A percentile compares a stretch with the other conserved stretches of the same genome.
phyloP scores from a whole-genome alignment of 2,329 filamentous ascomycete genomes.

The Colletotrichum caudatum region DNA sequence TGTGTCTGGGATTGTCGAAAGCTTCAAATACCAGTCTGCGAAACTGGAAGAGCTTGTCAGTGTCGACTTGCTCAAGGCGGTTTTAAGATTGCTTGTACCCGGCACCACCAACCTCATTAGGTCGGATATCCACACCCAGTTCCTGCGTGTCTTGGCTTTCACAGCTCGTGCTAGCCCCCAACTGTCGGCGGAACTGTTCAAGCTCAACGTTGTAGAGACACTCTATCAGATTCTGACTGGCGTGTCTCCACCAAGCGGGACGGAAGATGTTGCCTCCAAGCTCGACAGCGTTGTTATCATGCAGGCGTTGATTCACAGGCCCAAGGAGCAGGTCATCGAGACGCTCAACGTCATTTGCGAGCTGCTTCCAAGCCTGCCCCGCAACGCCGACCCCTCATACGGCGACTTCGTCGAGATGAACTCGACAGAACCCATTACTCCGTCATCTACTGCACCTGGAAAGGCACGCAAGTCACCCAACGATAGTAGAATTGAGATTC shows the following conservation, averaged over 20 bases:
- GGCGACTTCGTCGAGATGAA: constrained; percentile 60
- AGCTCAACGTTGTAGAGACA: constrained; percentile 97
- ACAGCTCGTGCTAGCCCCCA: constrained; percentile 89
- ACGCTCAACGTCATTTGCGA: constrained; percentile 98
- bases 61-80: constrained; percentile 84
- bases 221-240: constrained; percentile 97
- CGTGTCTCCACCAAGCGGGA: constrained; percentile 87
- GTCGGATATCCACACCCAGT: constrained; percentile 94
- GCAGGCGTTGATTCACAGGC: constrained; percentile 96
- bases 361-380: constrained; percentile 81
- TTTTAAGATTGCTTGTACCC: constrained; percentile 88
- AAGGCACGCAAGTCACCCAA: constrained; percentile 69
- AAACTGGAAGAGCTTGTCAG: constrained; percentile 95
- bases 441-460: constrained; percentile 55
- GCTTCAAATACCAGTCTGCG: constrained; percentile 88
- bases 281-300: constrained; percentile 98
- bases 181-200: constrained; percentile 90
- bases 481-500: constrained; percentile 83
- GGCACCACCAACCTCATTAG: constrained; percentile 97
- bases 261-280: constrained; percentile 82
- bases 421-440: constrained; percentile 55
- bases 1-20: constrained; percentile 95
- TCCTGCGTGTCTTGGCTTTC: constrained; percentile 90
- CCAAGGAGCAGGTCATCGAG: constrained; percentile 95
- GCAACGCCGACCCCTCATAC: constrained; percentile 58